Evolutionary conservation across 2,329 filamentous ascomycete species (phyloP).

Genomic region (Colletotrichum plurivorum): DNA sequence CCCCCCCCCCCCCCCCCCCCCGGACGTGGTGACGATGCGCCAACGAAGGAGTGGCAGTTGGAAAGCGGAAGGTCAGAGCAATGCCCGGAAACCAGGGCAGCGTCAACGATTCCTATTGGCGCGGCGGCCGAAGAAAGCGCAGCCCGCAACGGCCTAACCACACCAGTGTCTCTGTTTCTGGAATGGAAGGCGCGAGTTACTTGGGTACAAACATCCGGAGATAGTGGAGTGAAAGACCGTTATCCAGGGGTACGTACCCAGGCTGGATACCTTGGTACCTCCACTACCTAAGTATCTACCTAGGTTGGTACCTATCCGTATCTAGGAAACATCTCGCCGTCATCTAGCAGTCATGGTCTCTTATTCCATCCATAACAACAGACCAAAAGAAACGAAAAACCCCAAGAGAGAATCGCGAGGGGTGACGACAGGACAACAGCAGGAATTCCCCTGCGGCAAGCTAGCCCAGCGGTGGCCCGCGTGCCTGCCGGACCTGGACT

Average conservation of each 20-base stretch:
- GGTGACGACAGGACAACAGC: slow-evolving; percentile 23
- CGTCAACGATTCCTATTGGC: slow-evolving; percentile 35
- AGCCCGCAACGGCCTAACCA: slow-evolving; percentile 33
- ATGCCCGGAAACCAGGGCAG: not conserved
- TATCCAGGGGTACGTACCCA: no score
- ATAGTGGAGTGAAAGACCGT: no score
- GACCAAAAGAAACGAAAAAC: not conserved
- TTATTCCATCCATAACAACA: not conserved
- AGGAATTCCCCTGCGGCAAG: slow-evolving; percentile 16
- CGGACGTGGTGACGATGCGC: not conserved
- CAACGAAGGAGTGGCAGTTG: not conserved
- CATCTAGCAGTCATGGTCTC: slow-evolving; percentile 29
- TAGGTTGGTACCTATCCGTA: not conserved
- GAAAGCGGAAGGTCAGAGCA: slow-evolving; percentile 36
- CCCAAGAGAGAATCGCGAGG: slow-evolving; percentile 1
- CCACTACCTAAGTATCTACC: not conserved
- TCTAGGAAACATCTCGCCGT: not conserved
- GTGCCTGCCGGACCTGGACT: slow-evolving; percentile 34
- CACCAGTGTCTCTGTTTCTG: slow-evolving; percentile 11
- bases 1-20: not conserved
- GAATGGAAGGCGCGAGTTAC: no score
- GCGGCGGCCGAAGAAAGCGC: not conserved
- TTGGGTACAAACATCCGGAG: no score
- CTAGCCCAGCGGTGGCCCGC: slow-evolving; percentile 5
- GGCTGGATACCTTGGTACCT: not conserved